Evolutionary conservation across 1,139 yeast species (phyloP), one percentile per base, ranked within the genome.

Genomic region (Yamadazyma blattariae): DNA sequence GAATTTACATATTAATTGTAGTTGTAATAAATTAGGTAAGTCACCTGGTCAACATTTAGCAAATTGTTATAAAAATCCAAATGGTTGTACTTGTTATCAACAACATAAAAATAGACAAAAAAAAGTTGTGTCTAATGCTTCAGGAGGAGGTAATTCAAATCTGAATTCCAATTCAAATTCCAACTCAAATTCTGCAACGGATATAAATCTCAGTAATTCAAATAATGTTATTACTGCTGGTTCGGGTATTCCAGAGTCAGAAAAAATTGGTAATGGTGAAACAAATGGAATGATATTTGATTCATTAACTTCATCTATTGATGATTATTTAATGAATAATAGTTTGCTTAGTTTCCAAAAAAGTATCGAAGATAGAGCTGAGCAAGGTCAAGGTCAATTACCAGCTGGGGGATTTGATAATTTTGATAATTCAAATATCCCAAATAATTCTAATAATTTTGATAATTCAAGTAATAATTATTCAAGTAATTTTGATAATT

Each of bases 1-100:
- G 48, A 78, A 82, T 47, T 64, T 81, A 7, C 95, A 87, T 54
- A 77, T 81, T 11, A 62, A 75, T 33, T 89, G 97, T 57, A 67
- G 79, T 7, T 90, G 97, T 64, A 83, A 85, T 9, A 70, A 77
- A 42, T 69, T 62, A 60, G 68, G 71, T 49, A 72, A 58, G 67
- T 61, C 57, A 62, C 77, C 58, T 38, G 71, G 54, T 36, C 57
- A 41, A 51, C 78, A 70, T 46, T 52, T 59, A 29, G 70, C 79
- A 27, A 71, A 70, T 22, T 73, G 82, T 49, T 74, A 72, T 51
- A 67, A 68, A 32, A 71, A 69, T 35, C 68, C 76, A 28, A 71
- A 70, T 38, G 49, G 48, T 8, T 83, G 90, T 51, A 72, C 82
- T 4, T 83, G 90, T 52, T 68, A 47, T 30, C 47, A 42, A 22